Conservation (phyloP, 371 early-diverging fungal species). For the Rhizopus stolonifer region DNA sequence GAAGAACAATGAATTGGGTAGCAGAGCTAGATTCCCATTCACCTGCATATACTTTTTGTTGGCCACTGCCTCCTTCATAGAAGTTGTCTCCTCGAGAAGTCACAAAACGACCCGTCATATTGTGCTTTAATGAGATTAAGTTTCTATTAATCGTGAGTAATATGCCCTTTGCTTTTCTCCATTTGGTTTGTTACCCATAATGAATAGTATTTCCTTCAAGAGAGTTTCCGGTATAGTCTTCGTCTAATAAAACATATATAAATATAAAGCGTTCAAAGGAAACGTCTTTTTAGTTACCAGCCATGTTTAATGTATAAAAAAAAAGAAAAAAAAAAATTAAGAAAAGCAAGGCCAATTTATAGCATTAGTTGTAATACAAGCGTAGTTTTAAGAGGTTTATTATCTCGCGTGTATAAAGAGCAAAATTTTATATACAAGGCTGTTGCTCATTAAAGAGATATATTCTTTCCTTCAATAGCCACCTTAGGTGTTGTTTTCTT, state of each 20-base stretch:
- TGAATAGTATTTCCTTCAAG: constrained; percentile 1
- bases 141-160: not conserved
- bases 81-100: constrained; percentile 27
- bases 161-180: not conserved
- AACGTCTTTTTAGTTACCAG: not conserved
- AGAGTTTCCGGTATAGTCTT: not conserved
- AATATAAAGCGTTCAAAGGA: too few species aligned
- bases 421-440: not conserved
- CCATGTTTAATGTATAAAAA: not conserved
- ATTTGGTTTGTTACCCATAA: not conserved
- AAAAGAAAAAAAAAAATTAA: not conserved
- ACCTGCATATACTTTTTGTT: constrained; percentile 51
- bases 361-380: not conserved
- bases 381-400: too few species aligned
- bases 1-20: constrained; percentile 56
- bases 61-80: constrained; percentile 51
- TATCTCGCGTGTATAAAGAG: too few species aligned
- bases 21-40: constrained; percentile 40
- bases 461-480: constrained; percentile 40
- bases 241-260: not conserved
- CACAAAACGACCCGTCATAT: constrained; percentile 55
- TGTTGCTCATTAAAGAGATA: constrained; percentile 20
- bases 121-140: constrained; percentile 48
- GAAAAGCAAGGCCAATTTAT: not conserved
- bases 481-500: constrained; percentile 38